phyloP scores from a whole-genome alignment of 2,329 filamentous ascomycete species.

The Ophiostoma himal-ulmi region DNA sequence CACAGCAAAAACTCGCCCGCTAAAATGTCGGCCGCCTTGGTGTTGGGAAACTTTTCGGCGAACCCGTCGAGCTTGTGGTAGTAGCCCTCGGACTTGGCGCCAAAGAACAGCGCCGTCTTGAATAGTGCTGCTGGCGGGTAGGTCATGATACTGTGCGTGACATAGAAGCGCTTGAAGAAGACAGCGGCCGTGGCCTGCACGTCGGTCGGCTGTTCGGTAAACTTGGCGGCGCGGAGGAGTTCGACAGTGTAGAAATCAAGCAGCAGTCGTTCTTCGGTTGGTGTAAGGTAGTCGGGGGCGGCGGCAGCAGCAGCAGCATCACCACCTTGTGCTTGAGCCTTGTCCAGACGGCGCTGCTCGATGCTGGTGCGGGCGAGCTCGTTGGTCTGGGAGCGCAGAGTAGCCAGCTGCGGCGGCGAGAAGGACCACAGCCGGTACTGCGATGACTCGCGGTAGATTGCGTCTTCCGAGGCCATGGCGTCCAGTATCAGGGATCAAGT shows the following conservation, averaged over 20 bases:
- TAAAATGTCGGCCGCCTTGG: slow-evolving; percentile 73
- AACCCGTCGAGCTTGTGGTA: slow-evolving; percentile 52
- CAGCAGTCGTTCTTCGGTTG: slow-evolving; percentile 75
- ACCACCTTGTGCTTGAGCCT: slow-evolving; percentile 22
- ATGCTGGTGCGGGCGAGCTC: slow-evolving; percentile 62
- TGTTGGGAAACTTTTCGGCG: slow-evolving; percentile 59
- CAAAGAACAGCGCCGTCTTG: slow-evolving; percentile 86
- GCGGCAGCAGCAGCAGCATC: slow-evolving; percentile 28
- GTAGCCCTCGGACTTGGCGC: slow-evolving; percentile 83
- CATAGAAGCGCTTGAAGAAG: slow-evolving; percentile 90
- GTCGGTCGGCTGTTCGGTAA: slow-evolving; percentile 47
- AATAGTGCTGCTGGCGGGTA: slow-evolving; percentile 87
- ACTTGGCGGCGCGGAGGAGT: slow-evolving; percentile 51
- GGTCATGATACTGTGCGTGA: slow-evolving; percentile 92
- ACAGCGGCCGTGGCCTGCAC: slow-evolving; percentile 71
- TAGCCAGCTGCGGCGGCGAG: slow-evolving; percentile 63
- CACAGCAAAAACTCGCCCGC: slow-evolving; percentile 90
- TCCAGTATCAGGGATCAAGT: neutral
- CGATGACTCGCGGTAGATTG: slow-evolving; percentile 80
- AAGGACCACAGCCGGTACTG: slow-evolving; percentile 94
- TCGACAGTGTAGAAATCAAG: slow-evolving; percentile 69
- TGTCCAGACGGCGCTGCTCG: slow-evolving; percentile 47
- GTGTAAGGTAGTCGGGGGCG: slow-evolving; percentile 56
- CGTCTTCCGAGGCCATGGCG: slow-evolving; percentile 77
- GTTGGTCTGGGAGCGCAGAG: slow-evolving; percentile 74